Base-by-base conservation (phyloP, 2,329 filamentous ascomycete species). In the Chrysosporium queenslandicum region DNA sequence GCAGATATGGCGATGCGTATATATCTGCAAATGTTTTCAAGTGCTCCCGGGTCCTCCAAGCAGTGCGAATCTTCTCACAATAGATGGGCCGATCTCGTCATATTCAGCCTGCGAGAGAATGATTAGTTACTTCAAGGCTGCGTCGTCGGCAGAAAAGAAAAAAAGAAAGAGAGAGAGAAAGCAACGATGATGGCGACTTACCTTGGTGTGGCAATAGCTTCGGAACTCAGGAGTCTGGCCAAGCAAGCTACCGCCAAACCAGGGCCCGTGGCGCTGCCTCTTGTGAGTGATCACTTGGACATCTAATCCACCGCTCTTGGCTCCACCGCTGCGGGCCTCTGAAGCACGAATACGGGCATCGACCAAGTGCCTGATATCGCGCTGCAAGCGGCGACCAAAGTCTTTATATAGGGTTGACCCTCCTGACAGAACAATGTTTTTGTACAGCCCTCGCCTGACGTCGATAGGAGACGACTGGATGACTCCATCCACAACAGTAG, bases 401-500 rank as follows among this genome's bases (percentile, higher is more conserved):
- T 98, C 90, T 73, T 97, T 96, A 80, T 97, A 98, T 56, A 98
- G 76, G 20, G 92, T 98, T 61, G 90, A 96, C 63, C 92, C 92
- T 67, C 92, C 92, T 2, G 91, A 97, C 34, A 98, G 78, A 32
- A 98, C 92, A 72, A 98, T 98, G 74, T 98, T 98, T 82, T 98
- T 98, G 81, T 98, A 98, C 34, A 98, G 78, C 39, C 92, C 92
- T 72, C 92, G 83, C 65, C 92, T 86, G 42, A 98, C 94, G 66
- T 98, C 92, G 63, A 98, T 98, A 39, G 92, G 92, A 30, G 91
- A 95, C 53, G 89, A 91, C 72, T 98, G 92, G 63, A 98, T 98
- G 58, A 97, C 92, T 53, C 85, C 86, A 66, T 98, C 92, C 56
- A 98, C 94, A 47, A 98, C 92, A 47, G 81, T 86, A 21, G 92